Conservation (phyloP, 345 rosid species). For the Boechera divaricarpa region DNA sequence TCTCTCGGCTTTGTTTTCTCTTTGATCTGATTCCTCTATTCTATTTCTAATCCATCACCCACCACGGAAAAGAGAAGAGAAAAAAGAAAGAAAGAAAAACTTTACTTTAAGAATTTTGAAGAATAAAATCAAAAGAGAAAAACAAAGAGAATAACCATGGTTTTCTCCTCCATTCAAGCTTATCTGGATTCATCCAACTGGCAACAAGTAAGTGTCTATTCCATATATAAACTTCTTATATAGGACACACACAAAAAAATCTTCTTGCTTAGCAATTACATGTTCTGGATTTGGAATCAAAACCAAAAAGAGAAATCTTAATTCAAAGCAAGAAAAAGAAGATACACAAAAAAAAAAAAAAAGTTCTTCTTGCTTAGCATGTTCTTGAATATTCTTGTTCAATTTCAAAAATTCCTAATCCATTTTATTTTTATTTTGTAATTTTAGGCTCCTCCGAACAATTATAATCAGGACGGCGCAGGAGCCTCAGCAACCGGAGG, state of each 20-base stretch:
- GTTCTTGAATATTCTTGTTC: conserved; percentile 51
- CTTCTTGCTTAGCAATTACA: conserved; percentile 18
- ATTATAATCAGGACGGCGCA: conserved; percentile 49
- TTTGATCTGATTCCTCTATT: conserved; percentile 60
- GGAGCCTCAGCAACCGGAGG: conserved; percentile 47
- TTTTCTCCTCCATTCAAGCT: conserved; percentile 86
- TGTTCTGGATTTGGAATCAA: conserved; percentile 4
- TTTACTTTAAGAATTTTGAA: conserved; percentile 45
- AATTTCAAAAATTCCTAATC: conserved; percentile 55
- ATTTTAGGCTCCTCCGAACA: conserved; percentile 43
- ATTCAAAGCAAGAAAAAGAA: conserved; percentile 24
- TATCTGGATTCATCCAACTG: conserved; percentile 99
- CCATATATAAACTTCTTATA: conserved; percentile 33
- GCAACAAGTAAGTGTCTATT: conserved; percentile 73
- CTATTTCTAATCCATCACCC: conserved; percentile 28
- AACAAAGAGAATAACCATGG: conserved; percentile 68
- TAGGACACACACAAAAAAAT: conserved; percentile 25
- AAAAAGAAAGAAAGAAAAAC: neutral
- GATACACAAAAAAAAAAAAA: conserved; percentile 20
- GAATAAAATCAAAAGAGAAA: conserved; percentile 51
- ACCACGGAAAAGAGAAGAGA: conserved; percentile 11
- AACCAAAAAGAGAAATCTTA: neutral
- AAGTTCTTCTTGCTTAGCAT: conserved; percentile 49
- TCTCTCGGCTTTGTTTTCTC: conserved; percentile 40
- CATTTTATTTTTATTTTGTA: conserved; percentile 11